Evolutionary conservation across 2,329 filamentous ascomycete genomes (phyloP).

Genomic region (Botryotinia narcissicola): DNA sequence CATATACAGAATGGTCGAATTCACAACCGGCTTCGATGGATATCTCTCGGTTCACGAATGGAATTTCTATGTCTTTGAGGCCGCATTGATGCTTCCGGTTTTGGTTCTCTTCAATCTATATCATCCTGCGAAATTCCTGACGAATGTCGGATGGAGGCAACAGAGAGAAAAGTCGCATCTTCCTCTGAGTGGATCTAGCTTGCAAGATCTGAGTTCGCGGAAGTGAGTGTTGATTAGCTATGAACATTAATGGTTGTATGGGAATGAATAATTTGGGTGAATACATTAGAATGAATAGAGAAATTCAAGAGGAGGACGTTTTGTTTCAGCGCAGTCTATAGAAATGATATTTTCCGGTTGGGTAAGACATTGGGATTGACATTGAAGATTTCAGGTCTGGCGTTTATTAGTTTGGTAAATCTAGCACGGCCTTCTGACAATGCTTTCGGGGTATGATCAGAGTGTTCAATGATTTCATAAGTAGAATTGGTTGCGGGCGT

Average conservation of each 20-base stretch:
- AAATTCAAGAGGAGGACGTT: neutral
- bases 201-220: neutral
- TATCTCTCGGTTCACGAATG: constrained; percentile 52
- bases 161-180: neutral
- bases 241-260: neutral
- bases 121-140: constrained; percentile 46
- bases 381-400: neutral
- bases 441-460: neutral
- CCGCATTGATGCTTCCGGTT: constrained; percentile 33
- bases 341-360: neutral
- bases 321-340: neutral
- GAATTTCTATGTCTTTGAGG: constrained; percentile 53
- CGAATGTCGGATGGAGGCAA: constrained; percentile 19
- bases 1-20: constrained; percentile 52
- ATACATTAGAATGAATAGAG: neutral
- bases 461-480: neutral
- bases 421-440: neutral
- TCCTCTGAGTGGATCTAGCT: neutral
- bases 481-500: neutral
- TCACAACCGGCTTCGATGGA: constrained; percentile 47
- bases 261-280: neutral
- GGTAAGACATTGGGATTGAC: neutral
- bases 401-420: neutral
- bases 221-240: neutral
- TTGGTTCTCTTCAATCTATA: constrained; percentile 49